Conservation (phyloP, 78 protist species). For the Chrysochromulina parva region DNA sequence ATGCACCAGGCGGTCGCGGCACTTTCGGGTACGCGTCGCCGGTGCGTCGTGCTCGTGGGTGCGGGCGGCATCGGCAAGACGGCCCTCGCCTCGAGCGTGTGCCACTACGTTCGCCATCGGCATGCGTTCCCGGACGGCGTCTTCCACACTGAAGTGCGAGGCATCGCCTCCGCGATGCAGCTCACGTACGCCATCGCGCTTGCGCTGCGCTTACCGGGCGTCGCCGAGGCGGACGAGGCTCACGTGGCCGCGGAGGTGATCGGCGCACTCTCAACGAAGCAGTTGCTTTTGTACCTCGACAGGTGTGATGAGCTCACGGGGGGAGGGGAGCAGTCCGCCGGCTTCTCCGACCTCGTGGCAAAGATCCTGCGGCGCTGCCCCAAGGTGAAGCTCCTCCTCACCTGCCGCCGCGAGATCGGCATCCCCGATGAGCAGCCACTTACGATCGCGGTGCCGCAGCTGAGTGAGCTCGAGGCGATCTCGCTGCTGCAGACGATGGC, state of each 20-base stretch:
- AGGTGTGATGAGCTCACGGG: neutral
- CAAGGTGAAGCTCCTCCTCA: neutral
- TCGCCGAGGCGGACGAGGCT: neutral
- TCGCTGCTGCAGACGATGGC: no score
- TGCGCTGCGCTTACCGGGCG: neutral
- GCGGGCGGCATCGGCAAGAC: constrained; percentile 29
- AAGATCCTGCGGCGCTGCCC: neutral
- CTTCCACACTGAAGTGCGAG: neutral
- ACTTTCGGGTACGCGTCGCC: neutral
- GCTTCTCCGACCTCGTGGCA: neutral
- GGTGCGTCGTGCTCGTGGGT: constrained; percentile 12
- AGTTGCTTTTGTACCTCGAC: neutral
- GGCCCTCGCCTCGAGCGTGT: neutral
- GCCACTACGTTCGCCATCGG: neutral
- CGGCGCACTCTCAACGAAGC: neutral
- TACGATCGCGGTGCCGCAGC: no score
- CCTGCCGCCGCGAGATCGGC: neutral
- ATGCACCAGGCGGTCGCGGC: neutral
- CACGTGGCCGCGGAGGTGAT: neutral
- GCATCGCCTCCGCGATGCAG: neutral
- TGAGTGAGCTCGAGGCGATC: no score
- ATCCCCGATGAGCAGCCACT: no score
- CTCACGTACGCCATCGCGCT: neutral
- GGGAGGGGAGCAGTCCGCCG: no score
- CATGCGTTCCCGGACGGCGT: constrained; percentile 1